Evolutionary conservation across 1,139 yeast genomes (phyloP).

Genomic region (Lodderomyces margitis): DNA sequence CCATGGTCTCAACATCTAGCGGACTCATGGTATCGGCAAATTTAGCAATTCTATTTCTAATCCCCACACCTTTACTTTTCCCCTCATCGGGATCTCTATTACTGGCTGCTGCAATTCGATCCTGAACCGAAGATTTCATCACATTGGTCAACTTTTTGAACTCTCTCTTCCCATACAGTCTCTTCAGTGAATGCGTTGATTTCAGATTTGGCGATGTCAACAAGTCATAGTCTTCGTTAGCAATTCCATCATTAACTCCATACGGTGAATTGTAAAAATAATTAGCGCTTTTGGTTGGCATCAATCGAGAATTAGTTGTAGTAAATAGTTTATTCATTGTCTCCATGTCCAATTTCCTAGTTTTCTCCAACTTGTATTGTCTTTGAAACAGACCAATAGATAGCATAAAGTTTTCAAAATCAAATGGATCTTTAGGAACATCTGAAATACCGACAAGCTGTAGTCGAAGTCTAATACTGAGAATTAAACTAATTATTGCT

Average conservation of each 20-base stretch:
- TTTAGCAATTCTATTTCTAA: constrained; percentile 37
- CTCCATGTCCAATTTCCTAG: constrained; percentile 59
- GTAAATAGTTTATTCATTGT: constrained; percentile 62
- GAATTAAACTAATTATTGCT: constrained; percentile 58
- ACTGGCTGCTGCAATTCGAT: constrained; percentile 38
- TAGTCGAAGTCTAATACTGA: constrained; percentile 66
- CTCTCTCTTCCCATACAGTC: constrained; percentile 43
- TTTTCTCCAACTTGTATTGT: constrained; percentile 56
- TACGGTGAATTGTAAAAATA: constrained; percentile 15
- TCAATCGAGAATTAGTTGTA: constrained; percentile 51
- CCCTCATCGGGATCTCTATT: constrained; percentile 27
- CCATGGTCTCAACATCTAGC: constrained; percentile 44
- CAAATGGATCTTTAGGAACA: constrained; percentile 86
- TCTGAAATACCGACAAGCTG: constrained; percentile 69
- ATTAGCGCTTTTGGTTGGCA: constrained; percentile 24
- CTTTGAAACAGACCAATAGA: constrained; percentile 60
- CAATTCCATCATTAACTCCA: constrained; percentile 6
- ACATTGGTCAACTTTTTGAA: constrained; percentile 63
- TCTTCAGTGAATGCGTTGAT: constrained; percentile 20
- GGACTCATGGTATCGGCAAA: constrained; percentile 38
- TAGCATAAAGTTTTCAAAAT: constrained; percentile 61
- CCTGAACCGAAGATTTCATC: constrained; percentile 75
- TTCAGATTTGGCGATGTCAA: constrained; percentile 4
- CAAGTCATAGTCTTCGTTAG: constrained; percentile 7
- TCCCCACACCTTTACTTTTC: constrained; percentile 21